Evolutionary conservation across 306 rosid genomes (phyloP).

Genomic region (Myrica gale): DNA sequence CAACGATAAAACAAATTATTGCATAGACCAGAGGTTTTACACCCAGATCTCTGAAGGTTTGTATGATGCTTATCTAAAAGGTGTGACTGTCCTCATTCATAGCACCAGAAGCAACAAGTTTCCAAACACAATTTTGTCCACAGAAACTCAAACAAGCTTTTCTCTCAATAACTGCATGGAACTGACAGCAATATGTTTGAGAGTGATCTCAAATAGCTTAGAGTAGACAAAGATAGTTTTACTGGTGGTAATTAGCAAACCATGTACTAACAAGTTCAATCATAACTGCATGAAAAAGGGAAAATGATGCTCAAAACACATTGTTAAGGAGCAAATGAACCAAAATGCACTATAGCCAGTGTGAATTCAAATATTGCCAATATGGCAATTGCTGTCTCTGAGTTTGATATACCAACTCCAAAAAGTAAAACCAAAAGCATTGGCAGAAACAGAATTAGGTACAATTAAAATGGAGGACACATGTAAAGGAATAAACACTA

Average conservation of each 20-base stretch:
- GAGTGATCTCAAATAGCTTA: neutral
- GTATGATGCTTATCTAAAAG: neutral
- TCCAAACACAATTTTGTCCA: neutral
- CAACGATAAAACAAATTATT: neutral
- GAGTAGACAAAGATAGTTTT: neutral
- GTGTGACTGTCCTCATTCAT: neutral
- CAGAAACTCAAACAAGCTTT: neutral
- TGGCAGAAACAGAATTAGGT: neutral
- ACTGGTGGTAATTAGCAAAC: neutral
- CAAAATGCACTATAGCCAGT: neutral
- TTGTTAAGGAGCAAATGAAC: neutral
- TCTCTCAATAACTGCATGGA: neutral
- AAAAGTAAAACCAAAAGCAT: slow-evolving; percentile 4
- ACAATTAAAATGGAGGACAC: neutral
- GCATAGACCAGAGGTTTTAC: neutral
- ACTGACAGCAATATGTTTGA: neutral
- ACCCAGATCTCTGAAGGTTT: neutral
- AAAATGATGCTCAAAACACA: neutral
- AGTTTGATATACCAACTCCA: neutral
- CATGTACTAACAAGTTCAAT: neutral
- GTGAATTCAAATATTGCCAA: neutral
- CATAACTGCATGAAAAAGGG: neutral
- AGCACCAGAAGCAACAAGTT: neutral
- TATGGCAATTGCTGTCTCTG: neutral
- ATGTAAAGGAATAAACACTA: neutral